Conservation (phyloP, 148 eudicot species). For the Rhododendron vialii region DNA sequence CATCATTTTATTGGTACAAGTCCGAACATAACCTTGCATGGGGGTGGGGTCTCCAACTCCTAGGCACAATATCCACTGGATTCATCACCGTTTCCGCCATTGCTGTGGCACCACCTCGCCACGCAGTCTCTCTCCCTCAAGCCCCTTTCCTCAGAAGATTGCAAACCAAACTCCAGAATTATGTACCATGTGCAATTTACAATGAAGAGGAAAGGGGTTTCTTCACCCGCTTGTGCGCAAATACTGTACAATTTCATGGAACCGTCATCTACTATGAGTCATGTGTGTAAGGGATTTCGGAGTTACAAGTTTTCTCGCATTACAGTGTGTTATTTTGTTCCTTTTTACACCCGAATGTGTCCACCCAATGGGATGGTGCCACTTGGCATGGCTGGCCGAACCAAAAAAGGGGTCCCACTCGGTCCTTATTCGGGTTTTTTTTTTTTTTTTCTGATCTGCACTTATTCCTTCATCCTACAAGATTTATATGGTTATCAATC, state of each 20-base stretch:
- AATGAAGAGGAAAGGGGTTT: not conserved
- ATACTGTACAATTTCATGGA: not conserved
- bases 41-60: not conserved
- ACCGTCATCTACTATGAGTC: not conserved
- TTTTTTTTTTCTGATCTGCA: no score
- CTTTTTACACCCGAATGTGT: not conserved
- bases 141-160: not conserved
- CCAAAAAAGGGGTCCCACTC: not conserved
- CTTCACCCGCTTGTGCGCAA: no score
- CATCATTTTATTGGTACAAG: not conserved
- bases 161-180: not conserved
- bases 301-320: not conserved
- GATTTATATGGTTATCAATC: not conserved
- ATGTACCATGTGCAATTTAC: not conserved
- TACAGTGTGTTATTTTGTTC: not conserved
- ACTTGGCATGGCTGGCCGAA: not conserved
- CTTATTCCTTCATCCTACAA: no score
- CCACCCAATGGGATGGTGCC: not conserved
- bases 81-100: not conserved
- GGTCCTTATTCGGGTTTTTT: not conserved
- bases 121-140: not conserved
- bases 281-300: not conserved
- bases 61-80: not conserved
- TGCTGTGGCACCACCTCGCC: not conserved
- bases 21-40: not conserved